Evolutionary conservation across 768 basidiomycete genomes (phyloP).

Genomic region (Heimioporus sp.): DNA sequence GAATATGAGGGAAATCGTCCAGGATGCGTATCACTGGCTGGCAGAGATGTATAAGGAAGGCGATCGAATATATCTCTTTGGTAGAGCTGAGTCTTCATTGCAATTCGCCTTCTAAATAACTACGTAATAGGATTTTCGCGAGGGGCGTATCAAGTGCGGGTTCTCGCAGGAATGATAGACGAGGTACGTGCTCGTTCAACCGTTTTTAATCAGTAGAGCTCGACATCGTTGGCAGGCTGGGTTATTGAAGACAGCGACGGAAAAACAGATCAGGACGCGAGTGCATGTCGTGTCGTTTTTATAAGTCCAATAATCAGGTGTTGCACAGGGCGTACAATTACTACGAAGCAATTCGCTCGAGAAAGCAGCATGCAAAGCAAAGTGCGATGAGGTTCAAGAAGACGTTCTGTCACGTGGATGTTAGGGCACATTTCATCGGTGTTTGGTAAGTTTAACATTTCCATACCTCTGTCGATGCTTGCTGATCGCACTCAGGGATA

Average conservation of each 20-base stretch:
- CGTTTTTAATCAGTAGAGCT: background rate
- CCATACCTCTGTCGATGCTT: background rate
- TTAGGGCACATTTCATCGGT: constrained; percentile 50
- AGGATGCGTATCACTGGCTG: constrained; percentile 34
- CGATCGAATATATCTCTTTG: constrained; percentile 35
- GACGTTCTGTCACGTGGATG: constrained; percentile 41
- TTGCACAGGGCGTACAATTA: constrained; percentile 13
- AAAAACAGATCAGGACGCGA: constrained; percentile 31
- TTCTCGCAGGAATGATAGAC: constrained; percentile 40
- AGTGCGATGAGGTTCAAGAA: constrained; percentile 38
- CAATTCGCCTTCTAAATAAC: background rate
- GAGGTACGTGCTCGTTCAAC: constrained; percentile 17
- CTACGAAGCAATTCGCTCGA: constrained; percentile 12
- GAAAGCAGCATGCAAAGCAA: constrained; percentile 15
- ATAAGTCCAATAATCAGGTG: background rate
- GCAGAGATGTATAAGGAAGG: constrained; percentile 29
- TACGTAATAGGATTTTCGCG: constrained; percentile 38
- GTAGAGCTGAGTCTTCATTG: constrained; percentile 7
- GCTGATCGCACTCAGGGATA: constrained; percentile 49
- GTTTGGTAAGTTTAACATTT: constrained; percentile 39
- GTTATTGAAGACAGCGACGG: constrained; percentile 26
- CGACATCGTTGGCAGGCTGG: constrained; percentile 26
- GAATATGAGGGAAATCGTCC: constrained; percentile 35
- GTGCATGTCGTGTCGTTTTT: background rate
- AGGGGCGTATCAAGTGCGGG: constrained; percentile 42